Evolutionary conservation across 2,329 filamentous ascomycete species (phyloP), one percentile per base, ranked within the genome.

Genomic region (Cladosporium velox): DNA sequence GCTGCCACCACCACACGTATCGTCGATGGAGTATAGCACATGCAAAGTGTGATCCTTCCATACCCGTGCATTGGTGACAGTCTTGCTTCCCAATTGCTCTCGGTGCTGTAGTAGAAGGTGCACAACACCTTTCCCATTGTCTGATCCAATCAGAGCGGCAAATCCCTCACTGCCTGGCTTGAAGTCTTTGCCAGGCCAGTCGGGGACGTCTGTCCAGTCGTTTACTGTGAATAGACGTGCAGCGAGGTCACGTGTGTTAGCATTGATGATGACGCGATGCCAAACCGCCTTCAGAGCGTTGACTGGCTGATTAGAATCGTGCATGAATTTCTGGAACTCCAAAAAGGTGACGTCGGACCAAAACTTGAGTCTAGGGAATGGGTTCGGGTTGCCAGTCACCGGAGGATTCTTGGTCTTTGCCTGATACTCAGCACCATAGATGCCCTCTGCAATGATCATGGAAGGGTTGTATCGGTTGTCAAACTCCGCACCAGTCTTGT

Each of bases 331-430:
- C 32, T 65, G 67, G 24, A 54, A 69, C 30, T 67, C 57, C 28
- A 71, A 57, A 30, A 66, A 71, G 1, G 54, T 65, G 34, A 69
- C 59, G 49, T 71, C 69, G 3, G 68, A 70, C 69, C 67, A 71
- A 12, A 64, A 65, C 24, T 51, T 66, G 30, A 69, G 51, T 15
- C 59, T 60, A 8, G 67, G 51, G 30, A 30, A 68, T 38, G 57
- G 64, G 35, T 65, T 60, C 3, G 59, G 57, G 8, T 35, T 54
- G 10, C 64, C 66, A 21, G 28, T 63, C 30, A 69, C 66, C 15
- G 66, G 58, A n/a, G 66, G 59, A 18, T 59, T 58, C 26, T 64
- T 47, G 21, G n/a, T 28, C 26, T 65, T 52, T 26, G 57, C 64
- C 47, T 65, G 32, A 15, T 65, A 24, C 26, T 59, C 64, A 4